phyloP scores from a whole-genome alignment of 345 rosid genomes.

The Lepidium didymum region DNA sequence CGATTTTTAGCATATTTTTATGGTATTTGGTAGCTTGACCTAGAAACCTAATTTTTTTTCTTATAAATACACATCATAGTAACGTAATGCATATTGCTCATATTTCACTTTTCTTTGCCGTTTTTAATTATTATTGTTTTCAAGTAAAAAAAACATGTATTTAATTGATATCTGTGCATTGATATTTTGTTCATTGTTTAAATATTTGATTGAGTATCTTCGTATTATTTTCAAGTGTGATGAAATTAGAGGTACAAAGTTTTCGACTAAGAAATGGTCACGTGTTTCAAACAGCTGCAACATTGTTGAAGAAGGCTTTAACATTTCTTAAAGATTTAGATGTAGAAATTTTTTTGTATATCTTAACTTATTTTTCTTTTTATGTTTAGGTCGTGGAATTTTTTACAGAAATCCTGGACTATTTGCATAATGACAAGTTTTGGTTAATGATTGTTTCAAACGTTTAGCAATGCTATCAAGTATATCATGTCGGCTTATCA shows the following conservation, averaged over 20 bases:
- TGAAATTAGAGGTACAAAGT: slow-evolving; percentile 88
- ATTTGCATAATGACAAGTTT: neutral
- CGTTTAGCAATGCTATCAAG: slow-evolving; percentile 75
- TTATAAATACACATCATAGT: no score
- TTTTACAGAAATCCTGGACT: neutral
- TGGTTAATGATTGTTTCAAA: neutral
- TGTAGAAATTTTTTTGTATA: neutral
- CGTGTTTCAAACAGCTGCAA: slow-evolving; percentile 92
- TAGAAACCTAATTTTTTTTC: no score
- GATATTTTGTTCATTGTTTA: neutral
- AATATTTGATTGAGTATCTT: neutral
- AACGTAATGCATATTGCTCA: no score
- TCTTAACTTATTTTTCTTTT: neutral
- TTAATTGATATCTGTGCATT: neutral
- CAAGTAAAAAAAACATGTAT: no score
- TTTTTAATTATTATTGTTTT: no score
- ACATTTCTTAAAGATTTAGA: slow-evolving; percentile 18
- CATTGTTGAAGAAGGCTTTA: slow-evolving; percentile 66
- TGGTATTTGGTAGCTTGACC: no score
- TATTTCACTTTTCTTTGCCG: no score
- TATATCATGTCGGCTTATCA: slow-evolving; percentile 27
- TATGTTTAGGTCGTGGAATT: slow-evolving; percentile 77
- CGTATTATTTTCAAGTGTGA: slow-evolving; percentile 41
- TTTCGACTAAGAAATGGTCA: slow-evolving; percentile 92
- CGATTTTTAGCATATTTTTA: no score